Percentiles rank a stretch among this genome's conserved stretches.
These are phyloP conservation scores for Alternaria postmessia DNA, from an alignment of 2,329 filamentous ascomycete genomes.

Conservation along the genomic window DNA sequence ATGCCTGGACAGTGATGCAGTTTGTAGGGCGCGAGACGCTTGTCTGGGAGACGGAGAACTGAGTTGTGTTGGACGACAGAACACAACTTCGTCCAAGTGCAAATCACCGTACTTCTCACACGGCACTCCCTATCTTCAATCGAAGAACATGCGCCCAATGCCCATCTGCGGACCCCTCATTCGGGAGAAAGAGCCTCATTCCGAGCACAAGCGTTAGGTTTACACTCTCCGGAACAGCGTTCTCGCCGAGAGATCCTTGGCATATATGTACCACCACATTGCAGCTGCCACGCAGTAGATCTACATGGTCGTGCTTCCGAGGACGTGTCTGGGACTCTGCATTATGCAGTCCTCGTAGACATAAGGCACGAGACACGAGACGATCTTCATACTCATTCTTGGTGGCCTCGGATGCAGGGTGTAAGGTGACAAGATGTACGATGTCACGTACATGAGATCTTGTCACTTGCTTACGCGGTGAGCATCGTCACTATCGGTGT, in stretches of 20 bases:
- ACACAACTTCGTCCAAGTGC: neutral
- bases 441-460: neutral
- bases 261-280: conserved; percentile 3
- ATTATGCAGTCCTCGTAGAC: neutral
- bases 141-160: neutral
- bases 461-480: neutral
- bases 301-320: neutral
- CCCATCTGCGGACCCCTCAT: neutral
- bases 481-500: neutral
- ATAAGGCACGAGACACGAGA: neutral
- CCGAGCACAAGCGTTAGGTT: neutral
- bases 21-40: conserved; percentile 43
- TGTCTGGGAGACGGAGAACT: conserved; percentile 42
- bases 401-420: neutral
- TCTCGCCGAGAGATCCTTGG: conserved; percentile 5
- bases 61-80: neutral
- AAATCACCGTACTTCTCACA: neutral
- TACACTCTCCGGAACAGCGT: neutral
- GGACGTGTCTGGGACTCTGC: neutral
- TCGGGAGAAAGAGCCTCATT: neutral
- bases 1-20: conserved; percentile 45
- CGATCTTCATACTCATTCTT: neutral
- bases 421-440: neutral
- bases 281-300: neutral
- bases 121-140: neutral